Base-by-base conservation (phyloP, 306 rosid species). In the Comarum palustre region DNA sequence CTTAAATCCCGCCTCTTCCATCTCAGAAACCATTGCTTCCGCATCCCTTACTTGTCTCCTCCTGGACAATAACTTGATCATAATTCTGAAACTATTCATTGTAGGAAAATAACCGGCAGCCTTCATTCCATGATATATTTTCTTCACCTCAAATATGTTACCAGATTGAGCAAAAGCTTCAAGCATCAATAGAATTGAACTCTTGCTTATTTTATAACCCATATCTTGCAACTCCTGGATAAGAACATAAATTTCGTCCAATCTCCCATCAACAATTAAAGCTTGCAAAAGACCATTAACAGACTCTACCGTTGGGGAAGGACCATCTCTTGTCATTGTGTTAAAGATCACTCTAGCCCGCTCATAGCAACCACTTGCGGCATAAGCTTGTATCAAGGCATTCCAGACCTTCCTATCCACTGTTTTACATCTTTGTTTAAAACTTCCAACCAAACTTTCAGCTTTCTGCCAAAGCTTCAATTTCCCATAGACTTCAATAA, bases 191-290 rank as follows among this genome's bases (percentile, higher is more conserved):
- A 93, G 82, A 82, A 89, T 84, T 45, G 98, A 93, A 76, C 92
- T 91, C 83, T 89, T 89, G 82, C 96, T 93, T 57, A 93, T 87
- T 84, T 89, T 87, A 51, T 90, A 82, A 72, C 92, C 96, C 90
- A 90, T 87, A 90, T 93, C 98, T 87, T 93, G 98, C 82, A 93
- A 77, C 80, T 91, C 98, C 78, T 89, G 91, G 76, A 91, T 82
- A 55, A 89, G 89, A 50, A 91, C 90, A 70, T 93, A 87, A 80
- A 93, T 89, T 81, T 93, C 98, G n/a, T 79, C 77, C 78, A 93
- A 80, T 77, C 98, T 91, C 20, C 85, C 84, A 81, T 93, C 97
- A 65, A 78, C 79, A 79, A 93, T 86, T 73, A 93, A 69, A 65
- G 98, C 90, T 76, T 77, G 87, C 84, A 93, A 81, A 57, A 93